Percentiles rank a stretch among this genome's conserved stretches.
Conservation (phyloP, 768 basidiomycete species). For the Tulasnella sp. region DNA sequence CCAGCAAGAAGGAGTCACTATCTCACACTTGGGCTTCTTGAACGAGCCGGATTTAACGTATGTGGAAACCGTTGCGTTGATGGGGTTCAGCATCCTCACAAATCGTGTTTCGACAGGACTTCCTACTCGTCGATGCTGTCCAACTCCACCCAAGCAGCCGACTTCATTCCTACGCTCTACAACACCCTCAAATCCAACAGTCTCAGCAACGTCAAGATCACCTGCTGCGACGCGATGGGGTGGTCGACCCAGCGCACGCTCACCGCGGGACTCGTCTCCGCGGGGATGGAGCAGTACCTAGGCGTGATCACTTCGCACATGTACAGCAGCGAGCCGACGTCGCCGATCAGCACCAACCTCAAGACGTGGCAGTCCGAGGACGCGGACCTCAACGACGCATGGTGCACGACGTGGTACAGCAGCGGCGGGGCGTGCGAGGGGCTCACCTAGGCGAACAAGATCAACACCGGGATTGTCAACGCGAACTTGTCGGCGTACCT, state of each 20-base stretch:
- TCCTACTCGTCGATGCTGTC: slow-evolving; percentile 12
- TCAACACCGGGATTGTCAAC: slow-evolving; percentile 5
- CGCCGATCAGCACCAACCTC: slow-evolving; percentile 5
- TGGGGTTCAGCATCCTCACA: background rate
- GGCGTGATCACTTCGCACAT: slow-evolving; percentile 13
- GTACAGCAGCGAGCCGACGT: slow-evolving; percentile 1
- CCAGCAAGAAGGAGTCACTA: slow-evolving; percentile 2
- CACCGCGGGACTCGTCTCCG: background rate
- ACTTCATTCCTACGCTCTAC: slow-evolving; percentile 7
- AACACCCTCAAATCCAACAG: background rate
- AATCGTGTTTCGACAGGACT: background rate
- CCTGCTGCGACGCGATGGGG: slow-evolving; percentile 14
- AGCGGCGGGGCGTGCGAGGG: background rate
- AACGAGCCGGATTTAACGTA: slow-evolving; percentile 14
- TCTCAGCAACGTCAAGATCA: background rate
- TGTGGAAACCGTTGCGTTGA: background rate
- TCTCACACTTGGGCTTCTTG: slow-evolving; percentile 9
- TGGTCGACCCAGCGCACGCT: slow-evolving; percentile 7
- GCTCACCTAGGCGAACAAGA: background rate
- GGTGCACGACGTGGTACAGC: background rate
- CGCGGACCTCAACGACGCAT: slow-evolving; percentile 9
- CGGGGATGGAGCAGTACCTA: slow-evolving; percentile 3
- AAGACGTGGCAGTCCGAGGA: slow-evolving; percentile 12
- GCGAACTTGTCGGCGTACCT: slow-evolving; percentile 10
- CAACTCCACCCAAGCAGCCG: background rate